Conservation (phyloP, 1,284 basidiomycete genomes). For the Microbotryum silenes-acaulis region DNA sequence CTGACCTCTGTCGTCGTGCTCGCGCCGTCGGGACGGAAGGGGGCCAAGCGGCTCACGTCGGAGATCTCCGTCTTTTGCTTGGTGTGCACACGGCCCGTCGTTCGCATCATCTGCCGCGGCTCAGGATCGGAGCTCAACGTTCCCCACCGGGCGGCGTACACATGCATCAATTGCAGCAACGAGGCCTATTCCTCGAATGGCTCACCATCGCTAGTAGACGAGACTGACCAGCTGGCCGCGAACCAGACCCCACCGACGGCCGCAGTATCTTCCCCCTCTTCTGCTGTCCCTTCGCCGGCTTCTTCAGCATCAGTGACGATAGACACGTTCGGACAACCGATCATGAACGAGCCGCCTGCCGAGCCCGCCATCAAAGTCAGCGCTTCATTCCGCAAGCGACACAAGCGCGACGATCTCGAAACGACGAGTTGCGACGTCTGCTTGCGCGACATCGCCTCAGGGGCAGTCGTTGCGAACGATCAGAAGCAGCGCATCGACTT, state of each 20-base stretch:
- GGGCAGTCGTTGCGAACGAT: slow-evolving; percentile 13
- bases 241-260: neutral
- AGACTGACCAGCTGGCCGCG: neutral
- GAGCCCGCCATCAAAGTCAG: neutral
- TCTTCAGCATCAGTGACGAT: neutral
- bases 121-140: slow-evolving; percentile 17
- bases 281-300: neutral
- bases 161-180: slow-evolving; percentile 3
- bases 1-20: too few species aligned
- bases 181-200: neutral
- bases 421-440: slow-evolving; percentile 23
- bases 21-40: too few species aligned
- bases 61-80: slow-evolving; percentile 12
- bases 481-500: slow-evolving; percentile 11
- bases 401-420: slow-evolving; percentile 14
- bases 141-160: slow-evolving; percentile 13
- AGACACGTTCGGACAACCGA: neutral
- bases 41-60: slow-evolving; percentile 1
- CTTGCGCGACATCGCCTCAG: slow-evolving; percentile 19
- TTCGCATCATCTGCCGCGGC: slow-evolving; percentile 27
- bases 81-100: slow-evolving; percentile 12
- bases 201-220: neutral
- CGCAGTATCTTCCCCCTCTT: neutral
- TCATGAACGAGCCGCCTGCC: neutral
- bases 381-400: slow-evolving; percentile 18